Percentiles rank a stretch among this genome's conserved stretches.
These are phyloP conservation scores for Saturnispora sanitii DNA, from an alignment of 805 yeast genomes.

Conservation along the genomic window DNA sequence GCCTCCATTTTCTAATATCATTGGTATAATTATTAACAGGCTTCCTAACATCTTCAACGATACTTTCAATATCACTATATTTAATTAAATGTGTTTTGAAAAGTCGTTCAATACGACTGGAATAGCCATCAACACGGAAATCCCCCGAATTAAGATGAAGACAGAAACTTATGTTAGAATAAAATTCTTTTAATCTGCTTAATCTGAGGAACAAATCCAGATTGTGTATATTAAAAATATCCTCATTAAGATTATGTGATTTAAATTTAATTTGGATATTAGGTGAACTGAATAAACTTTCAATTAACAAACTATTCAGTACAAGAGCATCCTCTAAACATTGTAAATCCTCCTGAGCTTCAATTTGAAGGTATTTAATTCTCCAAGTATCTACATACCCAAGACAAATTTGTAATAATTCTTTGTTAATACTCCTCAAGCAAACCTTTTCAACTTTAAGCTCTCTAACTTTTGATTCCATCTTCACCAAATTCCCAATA, in stretches of 20 bases:
- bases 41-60: background rate
- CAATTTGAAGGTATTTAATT: background rate
- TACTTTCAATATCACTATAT: background rate
- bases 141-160: background rate
- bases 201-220: background rate
- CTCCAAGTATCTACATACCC: background rate
- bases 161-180: background rate
- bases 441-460: background rate
- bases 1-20: slow-evolving; percentile 1
- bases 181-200: background rate
- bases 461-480: background rate
- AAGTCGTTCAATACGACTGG: background rate
- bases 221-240: background rate
- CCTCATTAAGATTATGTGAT: background rate
- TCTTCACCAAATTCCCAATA: background rate
- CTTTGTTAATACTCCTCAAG: background rate
- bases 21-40: background rate
- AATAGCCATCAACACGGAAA: background rate
- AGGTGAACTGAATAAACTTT: background rate
- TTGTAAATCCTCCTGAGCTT: background rate
- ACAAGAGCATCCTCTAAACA: background rate
- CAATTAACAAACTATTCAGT: background rate
- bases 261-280: background rate
- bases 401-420: background rate
- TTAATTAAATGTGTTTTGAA: background rate